Percentiles rank a stretch among this genome's conserved stretches.
phyloP scores from a whole-genome alignment of 805 yeast genomes.

The Saccharomycopsis malanga region DNA sequence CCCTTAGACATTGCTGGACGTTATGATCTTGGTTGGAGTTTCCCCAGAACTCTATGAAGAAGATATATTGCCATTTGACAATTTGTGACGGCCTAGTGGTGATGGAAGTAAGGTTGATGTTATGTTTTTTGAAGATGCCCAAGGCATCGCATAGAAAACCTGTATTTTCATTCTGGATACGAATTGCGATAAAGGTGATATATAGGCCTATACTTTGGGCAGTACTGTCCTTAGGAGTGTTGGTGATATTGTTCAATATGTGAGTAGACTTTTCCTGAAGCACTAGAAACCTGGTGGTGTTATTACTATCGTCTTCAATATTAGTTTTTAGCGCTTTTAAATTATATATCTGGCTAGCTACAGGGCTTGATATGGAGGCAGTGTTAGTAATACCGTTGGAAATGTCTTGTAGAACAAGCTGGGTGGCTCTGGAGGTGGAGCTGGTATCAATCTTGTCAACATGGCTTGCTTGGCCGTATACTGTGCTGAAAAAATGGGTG shows the following conservation, averaged over 20 bases:
- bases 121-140: constrained; percentile 44
- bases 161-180: constrained; percentile 56
- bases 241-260: constrained; percentile 20
- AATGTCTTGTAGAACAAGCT: constrained; percentile 38
- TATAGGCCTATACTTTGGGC: constrained; percentile 9
- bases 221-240: constrained; percentile 1
- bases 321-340: constrained; percentile 47
- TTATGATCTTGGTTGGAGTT: constrained; percentile 29
- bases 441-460: constrained; percentile 54
- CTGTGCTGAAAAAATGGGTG: constrained; percentile 41
- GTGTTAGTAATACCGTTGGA: constrained; percentile 32
- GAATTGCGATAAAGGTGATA: constrained; percentile 57
- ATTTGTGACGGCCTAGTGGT: constrained; percentile 68
- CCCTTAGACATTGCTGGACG: constrained; percentile 35
- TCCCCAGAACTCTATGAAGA: constrained; percentile 66
- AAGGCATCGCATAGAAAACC: constrained; percentile 71
- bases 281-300: constrained; percentile 81
- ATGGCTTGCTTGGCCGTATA: constrained; percentile 29
- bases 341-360: constrained; percentile 55
- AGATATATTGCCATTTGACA: constrained; percentile 73
- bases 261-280: constrained; percentile 37
- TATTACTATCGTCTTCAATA: constrained; percentile 66
- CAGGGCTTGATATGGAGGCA: constrained; percentile 68
- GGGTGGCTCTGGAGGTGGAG: constrained; percentile 85
- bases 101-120: constrained; percentile 62